These are phyloP conservation scores for Boletus fagicola DNA, from an alignment of 768 basidiomycete species.

Conservation along the genomic window DNA sequence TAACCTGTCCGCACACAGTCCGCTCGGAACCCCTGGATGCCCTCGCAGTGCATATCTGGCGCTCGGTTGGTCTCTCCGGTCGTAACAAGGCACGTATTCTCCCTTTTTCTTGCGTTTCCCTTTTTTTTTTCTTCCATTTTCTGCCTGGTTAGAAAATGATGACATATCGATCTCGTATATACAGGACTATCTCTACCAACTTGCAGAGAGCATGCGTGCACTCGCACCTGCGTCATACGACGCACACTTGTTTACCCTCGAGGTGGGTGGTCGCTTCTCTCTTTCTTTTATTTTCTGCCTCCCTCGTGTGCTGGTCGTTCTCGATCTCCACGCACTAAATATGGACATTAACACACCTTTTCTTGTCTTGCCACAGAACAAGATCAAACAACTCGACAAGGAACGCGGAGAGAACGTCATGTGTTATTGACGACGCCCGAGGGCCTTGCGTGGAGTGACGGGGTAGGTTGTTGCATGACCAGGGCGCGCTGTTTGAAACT, in stretches of 20 bases:
- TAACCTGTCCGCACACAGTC: slow-evolving; percentile 43
- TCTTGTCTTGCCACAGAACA: not conserved
- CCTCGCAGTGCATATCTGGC: slow-evolving; percentile 69
- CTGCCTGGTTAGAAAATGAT: too few species aligned
- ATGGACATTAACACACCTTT: too few species aligned
- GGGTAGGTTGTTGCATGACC: too few species aligned
- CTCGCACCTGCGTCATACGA: slow-evolving; percentile 74
- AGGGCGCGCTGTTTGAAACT: too few species aligned
- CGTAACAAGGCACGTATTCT: slow-evolving; percentile 67
- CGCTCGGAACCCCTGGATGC: slow-evolving; percentile 72
- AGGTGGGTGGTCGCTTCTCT: slow-evolving; percentile 43
- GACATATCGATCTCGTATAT: not conserved
- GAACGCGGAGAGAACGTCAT: slow-evolving; percentile 1
- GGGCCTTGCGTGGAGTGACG: too few species aligned
- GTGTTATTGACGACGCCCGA: slow-evolving; percentile 2
- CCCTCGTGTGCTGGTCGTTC: too few species aligned
- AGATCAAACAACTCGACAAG: slow-evolving; percentile 14
- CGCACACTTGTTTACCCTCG: slow-evolving; percentile 71
- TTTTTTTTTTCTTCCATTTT: not conserved
- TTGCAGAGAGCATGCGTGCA: slow-evolving; percentile 68
- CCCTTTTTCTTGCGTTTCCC: not conserved
- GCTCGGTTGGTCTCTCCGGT: slow-evolving; percentile 80
- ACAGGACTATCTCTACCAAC: slow-evolving; percentile 84
- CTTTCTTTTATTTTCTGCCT: not conserved
- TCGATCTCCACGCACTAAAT: too few species aligned